Conservation (phyloP, 2,329 filamentous ascomycete genomes). For the Emericellopsis atlantica region DNA sequence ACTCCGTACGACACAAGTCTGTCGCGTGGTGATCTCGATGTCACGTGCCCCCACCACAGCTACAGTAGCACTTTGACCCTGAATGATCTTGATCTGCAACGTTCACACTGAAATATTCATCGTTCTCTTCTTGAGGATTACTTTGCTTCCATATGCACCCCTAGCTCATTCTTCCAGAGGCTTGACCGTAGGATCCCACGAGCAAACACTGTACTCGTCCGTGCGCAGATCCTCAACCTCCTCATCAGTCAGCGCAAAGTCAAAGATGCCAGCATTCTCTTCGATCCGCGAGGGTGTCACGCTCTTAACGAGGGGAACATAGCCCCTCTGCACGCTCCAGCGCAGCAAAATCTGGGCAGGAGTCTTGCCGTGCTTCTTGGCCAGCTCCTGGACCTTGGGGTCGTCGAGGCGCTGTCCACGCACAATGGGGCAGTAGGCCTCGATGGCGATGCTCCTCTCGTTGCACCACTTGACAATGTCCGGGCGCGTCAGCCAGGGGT, state of each 20-base stretch:
- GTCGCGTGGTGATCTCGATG: no score
- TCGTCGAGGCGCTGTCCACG: constrained; percentile 61
- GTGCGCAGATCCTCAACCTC: constrained; percentile 38
- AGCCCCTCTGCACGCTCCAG: constrained; percentile 72
- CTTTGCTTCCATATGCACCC: no score
- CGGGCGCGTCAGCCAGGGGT: constrained; percentile 72
- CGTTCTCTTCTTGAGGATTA: no score
- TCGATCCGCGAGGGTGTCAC: constrained; percentile 54
- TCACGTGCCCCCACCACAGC: no score
- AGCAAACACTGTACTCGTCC: constrained; percentile 37
- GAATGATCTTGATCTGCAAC: no score
- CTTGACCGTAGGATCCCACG: constrained; percentile 42
- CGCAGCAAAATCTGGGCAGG: constrained; percentile 68
- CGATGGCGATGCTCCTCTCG: constrained; percentile 46
- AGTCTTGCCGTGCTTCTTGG: constrained; percentile 60
- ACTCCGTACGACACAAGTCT: no score
- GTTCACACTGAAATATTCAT: no score
- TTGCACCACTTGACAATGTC: constrained; percentile 72
- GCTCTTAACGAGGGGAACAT: constrained; percentile 63
- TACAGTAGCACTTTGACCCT: not conserved
- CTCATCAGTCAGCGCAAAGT: constrained; percentile 40
- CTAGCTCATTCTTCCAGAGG: constrained; percentile 21
- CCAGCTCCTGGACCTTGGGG: constrained; percentile 47
- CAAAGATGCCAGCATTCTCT: constrained; percentile 45
- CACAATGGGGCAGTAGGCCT: constrained; percentile 52